These are phyloP conservation scores for Tuber magnatum DNA, from an alignment of 495 filamentous ascomycete genomes.

Conservation along the genomic window DNA sequence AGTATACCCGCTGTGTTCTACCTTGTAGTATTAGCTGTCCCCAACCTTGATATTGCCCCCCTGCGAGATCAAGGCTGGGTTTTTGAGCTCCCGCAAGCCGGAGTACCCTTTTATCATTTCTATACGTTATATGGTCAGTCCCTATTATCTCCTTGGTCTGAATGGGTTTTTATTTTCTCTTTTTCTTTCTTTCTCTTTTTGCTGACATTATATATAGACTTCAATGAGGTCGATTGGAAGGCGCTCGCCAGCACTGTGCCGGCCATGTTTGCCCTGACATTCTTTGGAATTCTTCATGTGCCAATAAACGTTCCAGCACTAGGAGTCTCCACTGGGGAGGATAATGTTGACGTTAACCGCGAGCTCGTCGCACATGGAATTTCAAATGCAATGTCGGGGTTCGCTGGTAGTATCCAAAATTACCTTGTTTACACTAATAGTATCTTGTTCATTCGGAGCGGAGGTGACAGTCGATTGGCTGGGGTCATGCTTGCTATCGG, in stretches of 20 bases:
- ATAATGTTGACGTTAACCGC: conserved; percentile 80
- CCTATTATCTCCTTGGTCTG: neutral
- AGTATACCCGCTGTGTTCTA: conserved; percentile 75
- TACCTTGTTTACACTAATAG: conserved; percentile 97
- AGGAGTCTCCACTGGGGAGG: conserved; percentile 79
- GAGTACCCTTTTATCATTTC: conserved; percentile 92
- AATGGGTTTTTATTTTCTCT: conserved; percentile 19
- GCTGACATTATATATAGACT: conserved; percentile 49
- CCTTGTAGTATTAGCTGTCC: conserved; percentile 60
- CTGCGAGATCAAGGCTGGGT: conserved; percentile 76
- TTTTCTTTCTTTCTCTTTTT: neutral
- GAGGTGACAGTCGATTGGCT: conserved; percentile 76
- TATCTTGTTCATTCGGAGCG: conserved; percentile 85
- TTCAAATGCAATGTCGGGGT: conserved; percentile 83
- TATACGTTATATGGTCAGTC: conserved; percentile 82
- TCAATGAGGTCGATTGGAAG: conserved; percentile 65
- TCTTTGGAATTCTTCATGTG: conserved; percentile 94
- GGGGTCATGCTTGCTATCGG: conserved; percentile 76
- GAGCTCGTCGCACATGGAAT: conserved; percentile 90
- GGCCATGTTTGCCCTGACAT: conserved; percentile 93
- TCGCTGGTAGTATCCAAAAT: conserved; percentile 86
- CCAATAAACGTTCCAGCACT: conserved; percentile 95
- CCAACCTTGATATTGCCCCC: conserved; percentile 54
- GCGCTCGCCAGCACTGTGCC: conserved; percentile 75
- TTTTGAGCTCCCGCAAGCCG: conserved; percentile 72